Conservation (phyloP, 805 yeast genomes). For the Metschnikowia henanensis region DNA sequence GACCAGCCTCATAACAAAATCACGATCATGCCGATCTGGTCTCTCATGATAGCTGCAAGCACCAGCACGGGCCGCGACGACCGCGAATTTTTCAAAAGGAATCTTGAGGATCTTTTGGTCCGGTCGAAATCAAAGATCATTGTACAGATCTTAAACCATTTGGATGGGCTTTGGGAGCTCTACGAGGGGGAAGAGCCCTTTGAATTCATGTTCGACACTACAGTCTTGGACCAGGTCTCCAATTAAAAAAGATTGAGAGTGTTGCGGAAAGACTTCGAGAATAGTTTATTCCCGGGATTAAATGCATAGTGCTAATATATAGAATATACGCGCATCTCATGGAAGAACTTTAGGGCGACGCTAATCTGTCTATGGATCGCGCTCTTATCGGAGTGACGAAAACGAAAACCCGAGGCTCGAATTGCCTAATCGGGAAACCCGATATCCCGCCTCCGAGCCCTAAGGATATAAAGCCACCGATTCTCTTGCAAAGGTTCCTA, state of each 20-base stretch:
- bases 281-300: not conserved
- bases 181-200: slow-evolving; percentile 17
- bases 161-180: slow-evolving; percentile 16
- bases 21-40: slow-evolving; percentile 18
- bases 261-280: no score
- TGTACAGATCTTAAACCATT: slow-evolving; percentile 10
- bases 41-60: slow-evolving; percentile 17
- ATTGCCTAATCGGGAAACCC: slow-evolving; percentile 8
- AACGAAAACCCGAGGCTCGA: not conserved
- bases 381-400: not conserved
- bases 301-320: no score
- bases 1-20: slow-evolving; percentile 6
- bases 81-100: slow-evolving; percentile 9
- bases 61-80: slow-evolving; percentile 5
- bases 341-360: no score
- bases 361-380: no score
- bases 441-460: no score
- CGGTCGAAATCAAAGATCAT: slow-evolving; percentile 12
- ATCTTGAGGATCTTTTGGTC: slow-evolving; percentile 4
- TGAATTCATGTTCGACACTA: slow-evolving; percentile 15
- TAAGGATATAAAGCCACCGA: not conserved
- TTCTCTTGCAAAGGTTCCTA: not conserved
- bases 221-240: slow-evolving; percentile 16
- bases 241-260: no score
- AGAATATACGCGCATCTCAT: no score